Evolutionary conservation across 2,329 filamentous ascomycete genomes (phyloP).

Genomic region (Cytospora mali): DNA sequence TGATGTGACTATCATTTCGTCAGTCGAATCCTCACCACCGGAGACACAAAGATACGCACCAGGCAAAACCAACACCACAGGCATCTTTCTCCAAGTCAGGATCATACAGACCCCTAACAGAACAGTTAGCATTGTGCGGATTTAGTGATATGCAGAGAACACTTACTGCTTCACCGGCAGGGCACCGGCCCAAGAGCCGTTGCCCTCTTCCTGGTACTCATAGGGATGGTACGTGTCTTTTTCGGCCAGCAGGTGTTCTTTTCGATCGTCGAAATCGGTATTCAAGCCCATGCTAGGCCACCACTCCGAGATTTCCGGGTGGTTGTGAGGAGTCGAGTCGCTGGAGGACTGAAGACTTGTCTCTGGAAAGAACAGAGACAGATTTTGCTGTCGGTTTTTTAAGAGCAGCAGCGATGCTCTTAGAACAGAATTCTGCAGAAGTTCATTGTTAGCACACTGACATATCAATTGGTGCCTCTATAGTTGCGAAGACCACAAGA

Average conservation of each 20-base stretch:
- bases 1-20: slow-evolving; percentile 74
- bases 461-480: background rate
- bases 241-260: slow-evolving; percentile 62
- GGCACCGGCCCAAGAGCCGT: slow-evolving; percentile 87
- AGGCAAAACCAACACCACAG: slow-evolving; percentile 98
- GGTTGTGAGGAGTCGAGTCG: slow-evolving; percentile 20
- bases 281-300: slow-evolving; percentile 71
- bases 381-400: slow-evolving; percentile 19
- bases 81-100: slow-evolving; percentile 97
- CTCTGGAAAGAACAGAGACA: slow-evolving; percentile 17
- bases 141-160: slow-evolving; percentile 15
- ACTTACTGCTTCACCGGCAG: slow-evolving; percentile 89
- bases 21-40: background rate
- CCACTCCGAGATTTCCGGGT: slow-evolving; percentile 34
- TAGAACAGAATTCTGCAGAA: background rate
- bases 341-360: slow-evolving; percentile 14
- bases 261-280: slow-evolving; percentile 70
- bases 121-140: background rate
- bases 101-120: slow-evolving; percentile 78
- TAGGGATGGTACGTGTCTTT: slow-evolving; percentile 68
- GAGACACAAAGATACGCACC: slow-evolving; percentile 59
- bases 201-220: slow-evolving; percentile 87
- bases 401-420: slow-evolving; percentile 29
- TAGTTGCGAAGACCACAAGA: background rate
- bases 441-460: slow-evolving; percentile 6